phyloP scores from a whole-genome alignment of 2,329 filamentous ascomycete genomes.

The Aspergillus terreus region DNA sequence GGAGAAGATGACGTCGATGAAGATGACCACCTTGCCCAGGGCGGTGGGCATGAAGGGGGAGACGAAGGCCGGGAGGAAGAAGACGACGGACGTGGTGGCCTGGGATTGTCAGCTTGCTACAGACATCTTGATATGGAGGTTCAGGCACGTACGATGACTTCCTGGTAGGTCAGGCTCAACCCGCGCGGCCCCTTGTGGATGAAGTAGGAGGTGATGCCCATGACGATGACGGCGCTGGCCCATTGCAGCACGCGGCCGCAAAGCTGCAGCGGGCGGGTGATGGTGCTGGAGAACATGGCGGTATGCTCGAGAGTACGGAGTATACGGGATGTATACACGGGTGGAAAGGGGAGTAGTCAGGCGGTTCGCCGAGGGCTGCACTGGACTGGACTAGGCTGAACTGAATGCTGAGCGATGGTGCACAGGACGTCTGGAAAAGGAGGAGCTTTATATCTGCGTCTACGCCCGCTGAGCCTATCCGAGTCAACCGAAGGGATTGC shows the following conservation, averaged over 20 bases:
- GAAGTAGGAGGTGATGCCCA: constrained; percentile 41
- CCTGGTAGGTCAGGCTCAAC: constrained; percentile 35
- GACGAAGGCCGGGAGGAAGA: constrained; percentile 41
- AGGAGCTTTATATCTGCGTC: constrained; percentile 2
- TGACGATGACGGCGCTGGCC: constrained; percentile 38
- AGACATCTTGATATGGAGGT: not conserved
- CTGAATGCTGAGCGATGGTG: not conserved
- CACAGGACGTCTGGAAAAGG: not conserved
- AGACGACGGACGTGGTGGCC: constrained; percentile 36
- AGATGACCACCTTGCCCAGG: constrained; percentile 35
- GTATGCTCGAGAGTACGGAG: not conserved
- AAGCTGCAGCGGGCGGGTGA: constrained; percentile 32
- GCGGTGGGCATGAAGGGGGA: constrained; percentile 37
- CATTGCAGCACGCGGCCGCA: constrained; percentile 31
- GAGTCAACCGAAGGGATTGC: constrained; percentile 5
- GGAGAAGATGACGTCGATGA: constrained; percentile 44
- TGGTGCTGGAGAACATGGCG: constrained; percentile 19
- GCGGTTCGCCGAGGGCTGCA: no score
- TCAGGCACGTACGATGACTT: constrained; percentile 36
- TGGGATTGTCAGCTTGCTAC: constrained; percentile 10
- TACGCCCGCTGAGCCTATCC: not conserved
- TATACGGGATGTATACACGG: not conserved
- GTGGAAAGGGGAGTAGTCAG: not conserved
- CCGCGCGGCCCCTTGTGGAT: constrained; percentile 30
- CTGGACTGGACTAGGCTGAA: not conserved